Evolutionary conservation across 208 protist species (phyloP).

Genomic region (Acanthamoeba lenticulata): DNA sequence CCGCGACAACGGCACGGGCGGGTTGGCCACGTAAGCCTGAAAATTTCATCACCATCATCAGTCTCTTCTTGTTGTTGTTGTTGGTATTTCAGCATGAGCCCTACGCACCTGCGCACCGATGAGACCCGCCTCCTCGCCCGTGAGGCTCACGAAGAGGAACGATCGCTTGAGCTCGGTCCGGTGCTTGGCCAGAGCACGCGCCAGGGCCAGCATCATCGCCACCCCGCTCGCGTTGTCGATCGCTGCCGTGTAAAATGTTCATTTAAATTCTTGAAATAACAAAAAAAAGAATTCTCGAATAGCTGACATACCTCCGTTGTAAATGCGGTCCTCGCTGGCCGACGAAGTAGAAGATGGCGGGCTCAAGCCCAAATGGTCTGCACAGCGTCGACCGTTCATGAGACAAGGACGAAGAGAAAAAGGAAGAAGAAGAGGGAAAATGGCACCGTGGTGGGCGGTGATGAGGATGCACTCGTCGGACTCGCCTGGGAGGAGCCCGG

Average conservation of each 20-base stretch:
- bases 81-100: too few relatives aligned
- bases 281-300: too few relatives aligned
- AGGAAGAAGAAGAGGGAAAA: background rate
- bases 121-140: constrained; percentile 15
- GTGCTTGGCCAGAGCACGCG: background rate
- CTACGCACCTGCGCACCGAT: background rate
- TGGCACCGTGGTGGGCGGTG: background rate
- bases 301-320: background rate
- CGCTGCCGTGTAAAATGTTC: too few relatives aligned
- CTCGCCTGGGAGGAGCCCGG: background rate
- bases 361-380: background rate
- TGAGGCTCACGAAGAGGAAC: constrained; percentile 17
- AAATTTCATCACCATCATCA: background rate
- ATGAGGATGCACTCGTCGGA: background rate
- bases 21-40: constrained; percentile 43
- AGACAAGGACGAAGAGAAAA: too few relatives aligned
- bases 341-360: background rate
- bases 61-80: background rate
- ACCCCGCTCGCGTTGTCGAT: constrained; percentile 16
- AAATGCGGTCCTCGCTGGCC: background rate
- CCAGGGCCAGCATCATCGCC: constrained; percentile 11
- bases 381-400: too few relatives aligned
- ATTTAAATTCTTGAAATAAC: too few relatives aligned
- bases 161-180: background rate
- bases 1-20: background rate